A percentile compares a stretch with the other conserved stretches of the same genome.
Conservation (phyloP, 139 green algal genomes). For the Tetradesmus lagerheimii region DNA sequence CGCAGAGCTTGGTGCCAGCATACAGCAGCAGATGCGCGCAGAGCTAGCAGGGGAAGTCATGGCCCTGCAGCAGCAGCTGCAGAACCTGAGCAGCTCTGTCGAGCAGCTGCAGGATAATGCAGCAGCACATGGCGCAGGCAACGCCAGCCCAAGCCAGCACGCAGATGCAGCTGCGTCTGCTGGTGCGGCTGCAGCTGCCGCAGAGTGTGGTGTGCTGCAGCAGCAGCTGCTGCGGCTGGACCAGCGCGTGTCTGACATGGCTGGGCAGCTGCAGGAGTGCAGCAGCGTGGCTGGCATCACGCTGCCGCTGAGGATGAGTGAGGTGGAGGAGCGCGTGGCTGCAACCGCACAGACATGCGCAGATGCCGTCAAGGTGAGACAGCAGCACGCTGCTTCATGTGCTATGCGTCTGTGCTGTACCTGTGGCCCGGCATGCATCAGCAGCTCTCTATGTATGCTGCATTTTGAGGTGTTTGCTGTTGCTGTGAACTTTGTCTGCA, state of each 20-base stretch:
- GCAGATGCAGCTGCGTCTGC: not conserved
- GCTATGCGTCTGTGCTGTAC: not conserved
- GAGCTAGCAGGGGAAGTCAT: not conserved
- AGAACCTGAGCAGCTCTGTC: not conserved
- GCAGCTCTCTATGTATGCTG: too few relatives aligned
- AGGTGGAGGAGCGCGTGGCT: constrained; percentile 38
- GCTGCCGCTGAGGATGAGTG: constrained; percentile 32
- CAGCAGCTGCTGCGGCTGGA: not conserved
- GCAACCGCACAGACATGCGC: constrained; percentile 46
- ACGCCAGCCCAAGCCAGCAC: not conserved
- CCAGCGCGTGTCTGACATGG: constrained; percentile 2
- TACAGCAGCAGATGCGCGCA: not conserved
- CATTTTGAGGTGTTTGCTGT: too few relatives aligned
- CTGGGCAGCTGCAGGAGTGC: constrained; percentile 24
- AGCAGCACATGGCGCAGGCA: not conserved
- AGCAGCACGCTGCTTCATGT: not conserved
- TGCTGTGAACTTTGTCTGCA: too few relatives aligned
- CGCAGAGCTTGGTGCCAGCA: not conserved
- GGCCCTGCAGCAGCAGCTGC: constrained; percentile 18
- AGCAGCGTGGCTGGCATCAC: not conserved
- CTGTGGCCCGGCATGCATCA: not conserved
- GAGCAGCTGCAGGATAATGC: not conserved
- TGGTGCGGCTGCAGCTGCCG: not conserved
- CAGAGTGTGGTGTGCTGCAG: not conserved
- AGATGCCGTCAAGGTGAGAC: constrained; percentile 46